Conservation (phyloP, 305 asterid species). For the Fraxinus sp. region DNA sequence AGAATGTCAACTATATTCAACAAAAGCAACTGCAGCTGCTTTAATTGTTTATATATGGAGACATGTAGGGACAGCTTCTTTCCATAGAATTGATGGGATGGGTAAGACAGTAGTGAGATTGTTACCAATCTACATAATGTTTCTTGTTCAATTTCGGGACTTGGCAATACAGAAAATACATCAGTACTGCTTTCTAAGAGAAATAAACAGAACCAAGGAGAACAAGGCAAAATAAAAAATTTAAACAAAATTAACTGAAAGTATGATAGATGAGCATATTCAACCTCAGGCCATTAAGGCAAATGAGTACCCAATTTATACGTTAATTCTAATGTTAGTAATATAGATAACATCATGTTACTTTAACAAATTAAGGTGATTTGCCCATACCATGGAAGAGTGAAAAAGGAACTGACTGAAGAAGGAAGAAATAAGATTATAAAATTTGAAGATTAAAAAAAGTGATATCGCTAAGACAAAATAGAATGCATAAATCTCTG, state of each 20-base stretch:
- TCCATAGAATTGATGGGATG: not conserved
- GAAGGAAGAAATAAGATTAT: not conserved
- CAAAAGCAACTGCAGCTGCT: not conserved
- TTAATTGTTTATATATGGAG: not conserved
- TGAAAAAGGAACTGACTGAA: not conserved
- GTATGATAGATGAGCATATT: not conserved
- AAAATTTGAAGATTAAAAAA: not conserved
- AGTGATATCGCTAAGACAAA: not conserved
- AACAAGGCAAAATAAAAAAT: not conserved
- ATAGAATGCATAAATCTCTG: not conserved
- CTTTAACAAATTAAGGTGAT: not conserved
- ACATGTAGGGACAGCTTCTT: not conserved
- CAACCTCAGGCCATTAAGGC: not conserved
- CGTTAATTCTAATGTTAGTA: not conserved
- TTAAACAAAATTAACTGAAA: not conserved
- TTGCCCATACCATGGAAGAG: not conserved
- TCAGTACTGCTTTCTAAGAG: not conserved
- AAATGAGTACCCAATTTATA: not conserved
- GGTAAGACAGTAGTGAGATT: not conserved
- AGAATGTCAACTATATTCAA: no score
- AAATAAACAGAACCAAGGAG: not conserved
- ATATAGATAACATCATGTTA: not conserved
- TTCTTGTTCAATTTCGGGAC: not conserved
- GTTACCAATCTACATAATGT: not conserved
- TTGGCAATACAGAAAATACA: not conserved